Evolutionary conservation across 2,329 filamentous ascomycete genomes (phyloP).

Genomic region (Colletotrichum lindemuthianum): DNA sequence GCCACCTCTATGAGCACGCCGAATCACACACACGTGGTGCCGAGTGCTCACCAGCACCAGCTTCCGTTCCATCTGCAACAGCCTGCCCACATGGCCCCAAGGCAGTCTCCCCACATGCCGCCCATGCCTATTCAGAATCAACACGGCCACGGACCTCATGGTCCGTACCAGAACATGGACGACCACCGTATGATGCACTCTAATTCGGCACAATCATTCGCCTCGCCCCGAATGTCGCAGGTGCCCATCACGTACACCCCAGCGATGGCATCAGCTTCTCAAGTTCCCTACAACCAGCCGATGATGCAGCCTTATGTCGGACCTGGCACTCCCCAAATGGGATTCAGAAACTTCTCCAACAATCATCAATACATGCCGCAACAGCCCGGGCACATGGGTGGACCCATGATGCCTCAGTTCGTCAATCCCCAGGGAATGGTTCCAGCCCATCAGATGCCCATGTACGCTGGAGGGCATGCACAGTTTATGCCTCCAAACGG

Average conservation of each 20-base stretch:
- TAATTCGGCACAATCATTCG: slow-evolving; percentile 84
- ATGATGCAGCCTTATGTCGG: slow-evolving; percentile 78
- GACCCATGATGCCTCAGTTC: slow-evolving; percentile 84
- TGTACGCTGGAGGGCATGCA: slow-evolving; percentile 76
- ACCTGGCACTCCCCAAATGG: slow-evolving; percentile 75
- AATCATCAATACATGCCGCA: slow-evolving; percentile 78
- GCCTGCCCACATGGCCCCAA: slow-evolving; percentile 72
- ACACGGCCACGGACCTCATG: slow-evolving; percentile 72
- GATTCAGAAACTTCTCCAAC: slow-evolving; percentile 76
- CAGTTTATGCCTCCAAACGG: slow-evolving; percentile 71
- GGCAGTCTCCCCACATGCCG: slow-evolving; percentile 79
- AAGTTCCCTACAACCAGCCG: slow-evolving; percentile 77
- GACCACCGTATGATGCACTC: slow-evolving; percentile 91
- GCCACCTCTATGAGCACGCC: slow-evolving; percentile 72
- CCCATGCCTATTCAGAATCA: slow-evolving; percentile 81
- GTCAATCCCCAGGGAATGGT: slow-evolving; percentile 79
- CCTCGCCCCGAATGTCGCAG: slow-evolving; percentile 81
- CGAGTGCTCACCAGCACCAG: slow-evolving; percentile 84
- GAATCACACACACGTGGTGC: slow-evolving; percentile 74
- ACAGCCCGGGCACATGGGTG: slow-evolving; percentile 73
- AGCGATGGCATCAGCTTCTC: slow-evolving; percentile 74
- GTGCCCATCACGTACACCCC: slow-evolving; percentile 76
- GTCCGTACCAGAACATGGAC: slow-evolving; percentile 78
- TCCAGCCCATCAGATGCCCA: slow-evolving; percentile 77
- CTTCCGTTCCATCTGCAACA: slow-evolving; percentile 85